Base-by-base conservation (phyloP, 371 early-diverging fungal species). In the Actinomortierella ambigua region DNA sequence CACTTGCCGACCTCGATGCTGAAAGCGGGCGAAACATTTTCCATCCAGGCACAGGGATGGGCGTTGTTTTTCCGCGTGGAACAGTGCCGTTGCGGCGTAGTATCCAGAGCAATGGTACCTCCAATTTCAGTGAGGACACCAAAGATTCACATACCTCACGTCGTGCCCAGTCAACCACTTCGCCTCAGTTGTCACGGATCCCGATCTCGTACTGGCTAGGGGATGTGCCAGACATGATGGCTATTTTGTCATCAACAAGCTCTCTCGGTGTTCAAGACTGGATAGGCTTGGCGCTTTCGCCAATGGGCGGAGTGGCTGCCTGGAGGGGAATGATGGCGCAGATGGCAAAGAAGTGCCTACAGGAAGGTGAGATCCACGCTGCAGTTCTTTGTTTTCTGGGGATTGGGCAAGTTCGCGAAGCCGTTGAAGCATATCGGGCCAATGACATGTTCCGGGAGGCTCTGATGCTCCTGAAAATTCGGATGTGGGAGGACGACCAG, bases 161-260 rank as follows among this genome's bases (percentile, higher is more conserved):
- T 11, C 11, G 11, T 11, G 11, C 34, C 34, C 4, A 11, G 34
- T 6, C 4, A 11, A 4, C 34, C 11, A 11, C 11, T 6, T 34
- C 34, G 7, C 11, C 34, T 11, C 34, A 34, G 34, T 34, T 34
- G 34, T 34, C 60, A 51, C 66, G 62, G 47, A 57, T 73, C 22
- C 73, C 73, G 0, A 47, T 73, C n/a, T 52, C 58, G 11, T 73
- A 50, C 50, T 73, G 73, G 73, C 39, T 73, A 29, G 73, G 73
- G 0, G 73, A 73, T 50, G 63, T 66, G 4, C 67, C 67, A 9
- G 62, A 63, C 43, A 60, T 73, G 41, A 15, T 42, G 13, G 67
- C 63, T 14, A 63, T 73, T n/a, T 26, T 73, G 40, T 40, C 54
- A 0, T 48, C 63, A 1, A 57, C 49, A 2, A 28, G 42, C 1